Evolutionary conservation across 192 early-diverging fungal species (phyloP).

Genomic region (Phlyctochytrium planicorne): DNA sequence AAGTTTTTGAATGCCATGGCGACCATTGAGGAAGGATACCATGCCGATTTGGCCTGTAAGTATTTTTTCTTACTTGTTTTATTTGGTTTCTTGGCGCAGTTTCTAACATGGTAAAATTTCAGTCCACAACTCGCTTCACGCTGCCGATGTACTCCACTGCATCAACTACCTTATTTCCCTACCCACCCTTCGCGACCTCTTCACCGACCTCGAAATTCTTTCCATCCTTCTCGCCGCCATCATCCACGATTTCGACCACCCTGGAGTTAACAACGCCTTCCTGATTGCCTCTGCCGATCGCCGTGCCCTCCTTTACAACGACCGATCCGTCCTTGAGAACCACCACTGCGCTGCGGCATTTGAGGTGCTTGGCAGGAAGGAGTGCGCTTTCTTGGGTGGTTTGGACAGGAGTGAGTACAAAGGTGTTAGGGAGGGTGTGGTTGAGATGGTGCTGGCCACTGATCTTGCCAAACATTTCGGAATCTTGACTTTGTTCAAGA

Average conservation of each 20-base stretch:
- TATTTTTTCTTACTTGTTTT: conserved; percentile 1
- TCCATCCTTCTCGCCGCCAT: conserved; percentile 50
- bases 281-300: conserved; percentile 48
- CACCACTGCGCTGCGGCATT: conserved; percentile 60
- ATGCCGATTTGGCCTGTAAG: conserved; percentile 46
- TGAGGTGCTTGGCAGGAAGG: conserved; percentile 41
- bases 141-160: conserved; percentile 55
- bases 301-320: conserved; percentile 57
- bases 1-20: conserved; percentile 52
- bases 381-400: conserved; percentile 43
- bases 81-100: no score
- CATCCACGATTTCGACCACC: conserved; percentile 66
- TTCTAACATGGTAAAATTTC: no score
- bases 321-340: conserved; percentile 60
- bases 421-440: conserved; percentile 42
- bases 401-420: conserved; percentile 40
- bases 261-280: conserved; percentile 58
- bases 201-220: conserved; percentile 51
- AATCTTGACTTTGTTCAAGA: conserved; percentile 50
- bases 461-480: conserved; percentile 52
- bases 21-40: conserved; percentile 47
- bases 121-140: conserved; percentile 58
- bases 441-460: conserved; percentile 59
- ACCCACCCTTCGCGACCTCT: conserved; percentile 32
- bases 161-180: conserved; percentile 46